Evolutionary conservation across 2,329 filamentous ascomycete genomes (phyloP), one percentile per base, ranked within the genome.

Genomic region (Hymenoscyphus repandus): DNA sequence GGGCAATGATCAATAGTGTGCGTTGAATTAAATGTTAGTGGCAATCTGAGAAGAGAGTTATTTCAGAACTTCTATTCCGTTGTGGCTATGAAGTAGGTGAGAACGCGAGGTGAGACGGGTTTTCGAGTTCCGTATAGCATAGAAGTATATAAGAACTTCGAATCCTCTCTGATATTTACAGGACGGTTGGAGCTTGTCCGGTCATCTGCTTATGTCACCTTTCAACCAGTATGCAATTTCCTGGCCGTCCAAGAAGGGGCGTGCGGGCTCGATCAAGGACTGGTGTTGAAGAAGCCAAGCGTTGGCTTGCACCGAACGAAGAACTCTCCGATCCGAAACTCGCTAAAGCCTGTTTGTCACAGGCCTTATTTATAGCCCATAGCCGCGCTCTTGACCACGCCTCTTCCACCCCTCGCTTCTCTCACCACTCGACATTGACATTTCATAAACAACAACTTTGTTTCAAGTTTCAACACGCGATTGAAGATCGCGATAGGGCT

Each of bases 401-500:
- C 7, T n/a, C 30, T 36, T n/a, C 15, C 18, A 18, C 15, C 42
- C 10, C 42, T 36, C 31, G 12, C n/a, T 15, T 15, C 18, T 37
- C 44, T 18, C 33, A 38, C 46, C 46, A 48, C 18, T 48, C 34
- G 34, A n/a, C 22, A 36, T n/a, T n/a, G 12, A 17, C 38, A 13
- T 41, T n/a, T 32, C 12, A 34, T n/a, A 7, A 34, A 31, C 38
- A 48, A 27, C 15, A 27, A 22, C 17, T n/a, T 33, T 27, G 47
- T 49, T 49, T 49, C 47, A 44, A 37, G 47, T 49, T 49, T 49
- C 47, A 44, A 36, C 31, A 44, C 39, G 40, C 32, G 31, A 43
- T 31, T 9, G 37, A 18, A 27, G 40, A 20, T 40, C 20, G 27
- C 18, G 36, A 33, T 49, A 49, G 43, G 47, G 47, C 47, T 49